These are phyloP conservation scores for Dictyostelium brefeldianum DNA, from an alignment of 78 protist genomes.

Conservation along the genomic window DNA sequence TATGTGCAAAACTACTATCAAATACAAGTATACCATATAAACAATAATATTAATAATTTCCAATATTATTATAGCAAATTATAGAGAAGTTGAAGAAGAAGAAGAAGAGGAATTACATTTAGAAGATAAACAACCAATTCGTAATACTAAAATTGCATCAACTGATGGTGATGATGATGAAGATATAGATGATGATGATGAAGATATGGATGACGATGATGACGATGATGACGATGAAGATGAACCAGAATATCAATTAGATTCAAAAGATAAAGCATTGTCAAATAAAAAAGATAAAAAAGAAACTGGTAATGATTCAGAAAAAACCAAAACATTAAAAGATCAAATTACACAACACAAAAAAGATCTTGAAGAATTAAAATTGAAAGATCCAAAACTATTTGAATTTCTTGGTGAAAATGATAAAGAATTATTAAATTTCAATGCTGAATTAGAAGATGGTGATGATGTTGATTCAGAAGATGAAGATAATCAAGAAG, in stretches of 20 bases:
- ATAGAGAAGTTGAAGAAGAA: conserved; percentile 18
- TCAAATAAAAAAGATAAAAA: conserved; percentile 38
- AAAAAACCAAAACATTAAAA: conserved; percentile 32
- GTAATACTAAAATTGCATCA: conserved; percentile 40
- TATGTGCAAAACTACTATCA: background rate
- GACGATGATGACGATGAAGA: conserved; percentile 39
- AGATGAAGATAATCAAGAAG: conserved; percentile 21
- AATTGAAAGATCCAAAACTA: conserved; percentile 53
- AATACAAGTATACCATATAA: background rate
- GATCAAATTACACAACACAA: conserved; percentile 30
- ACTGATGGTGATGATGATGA: conserved; percentile 69
- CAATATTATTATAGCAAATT: background rate
- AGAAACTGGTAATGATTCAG: conserved; percentile 29
- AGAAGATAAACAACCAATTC: conserved; percentile 31
- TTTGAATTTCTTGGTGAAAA: conserved; percentile 35
- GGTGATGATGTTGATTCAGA: conserved; percentile 43
- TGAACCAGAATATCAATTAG: conserved; percentile 6
- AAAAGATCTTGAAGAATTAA: conserved; percentile 37
- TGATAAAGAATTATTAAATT: conserved; percentile 21
- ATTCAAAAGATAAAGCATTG: conserved; percentile 1
- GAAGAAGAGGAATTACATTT: conserved; percentile 49
- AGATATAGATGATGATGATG: conserved; percentile 58
- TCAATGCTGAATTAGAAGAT: conserved; percentile 24
- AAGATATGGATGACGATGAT: background rate
- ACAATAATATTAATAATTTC: too few species aligned